Percentiles rank a stretch among this genome's conserved stretches.
Evolutionary conservation across 768 basidiomycete species (phyloP).

Genomic region (Hydnum rufescens): DNA sequence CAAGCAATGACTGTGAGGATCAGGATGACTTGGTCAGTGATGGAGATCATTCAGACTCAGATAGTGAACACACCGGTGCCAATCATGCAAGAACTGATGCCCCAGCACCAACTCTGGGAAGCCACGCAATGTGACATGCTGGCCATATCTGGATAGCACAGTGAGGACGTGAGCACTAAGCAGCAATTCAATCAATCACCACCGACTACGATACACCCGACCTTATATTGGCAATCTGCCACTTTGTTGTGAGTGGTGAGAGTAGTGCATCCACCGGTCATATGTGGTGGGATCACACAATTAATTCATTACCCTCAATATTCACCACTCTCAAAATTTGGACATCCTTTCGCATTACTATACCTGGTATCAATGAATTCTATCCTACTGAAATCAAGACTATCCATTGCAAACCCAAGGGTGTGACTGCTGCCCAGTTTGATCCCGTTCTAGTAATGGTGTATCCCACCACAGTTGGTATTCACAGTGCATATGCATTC

Average conservation of each 20-base stretch:
- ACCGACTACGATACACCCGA: not conserved
- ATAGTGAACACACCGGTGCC: not conserved
- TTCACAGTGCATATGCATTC: not conserved
- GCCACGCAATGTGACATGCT: not conserved
- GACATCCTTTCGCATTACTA: not conserved
- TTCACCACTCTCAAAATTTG: not conserved
- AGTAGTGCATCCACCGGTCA: not conserved
- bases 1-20: not conserved
- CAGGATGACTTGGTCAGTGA: not conserved
- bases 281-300: not conserved
- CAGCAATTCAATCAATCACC: not conserved
- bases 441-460: not conserved
- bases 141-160: not conserved
- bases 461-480: not conserved
- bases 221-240: not conserved
- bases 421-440: not conserved
- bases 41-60: not conserved
- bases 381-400: not conserved
- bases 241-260: not conserved
- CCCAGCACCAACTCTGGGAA: not conserved
- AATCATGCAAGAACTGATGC: not conserved
- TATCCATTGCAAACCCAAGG: not conserved
- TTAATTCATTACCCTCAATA: not conserved
- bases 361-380: not conserved
- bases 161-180: not conserved